Evolutionary conservation across 495 filamentous ascomycete species (phyloP).

Genomic region (Tetracladium setigerum): DNA sequence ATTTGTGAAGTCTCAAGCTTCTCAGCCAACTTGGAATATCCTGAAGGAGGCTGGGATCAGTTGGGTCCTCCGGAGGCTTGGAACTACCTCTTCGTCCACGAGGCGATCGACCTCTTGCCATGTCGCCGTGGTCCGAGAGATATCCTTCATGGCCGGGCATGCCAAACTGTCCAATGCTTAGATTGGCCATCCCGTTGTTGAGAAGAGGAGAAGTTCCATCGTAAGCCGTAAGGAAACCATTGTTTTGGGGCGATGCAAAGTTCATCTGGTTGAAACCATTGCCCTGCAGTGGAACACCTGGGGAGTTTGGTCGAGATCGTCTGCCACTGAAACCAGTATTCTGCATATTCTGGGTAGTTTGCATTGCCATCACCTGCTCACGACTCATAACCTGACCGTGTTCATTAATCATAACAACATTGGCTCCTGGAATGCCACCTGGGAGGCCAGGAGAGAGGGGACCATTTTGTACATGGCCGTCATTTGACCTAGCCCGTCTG

Average conservation of each 20-base stretch:
- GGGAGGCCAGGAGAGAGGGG: slow-evolving; percentile 44
- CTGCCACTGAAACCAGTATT: slow-evolving; percentile 64
- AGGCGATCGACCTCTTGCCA: slow-evolving; percentile 82
- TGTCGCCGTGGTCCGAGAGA: slow-evolving; percentile 88
- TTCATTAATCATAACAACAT: slow-evolving; percentile 84
- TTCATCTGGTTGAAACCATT: slow-evolving; percentile 56
- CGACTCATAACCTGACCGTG: slow-evolving; percentile 78
- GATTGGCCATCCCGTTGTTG: slow-evolving; percentile 53
- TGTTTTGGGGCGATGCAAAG: slow-evolving; percentile 88
- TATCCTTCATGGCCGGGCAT: slow-evolving; percentile 70
- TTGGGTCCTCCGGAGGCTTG: slow-evolving; percentile 96
- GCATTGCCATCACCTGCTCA: slow-evolving; percentile 80
- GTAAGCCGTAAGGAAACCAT: slow-evolving; percentile 88
- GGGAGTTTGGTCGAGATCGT: slow-evolving; percentile 88
- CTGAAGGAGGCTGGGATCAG: slow-evolving; percentile 81
- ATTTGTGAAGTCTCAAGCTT: slow-evolving; percentile 93
- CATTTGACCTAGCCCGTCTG: slow-evolving; percentile 82
- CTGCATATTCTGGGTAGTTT: slow-evolving; percentile 70
- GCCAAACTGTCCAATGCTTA: slow-evolving; percentile 72
- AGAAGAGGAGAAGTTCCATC: slow-evolving; percentile 67
- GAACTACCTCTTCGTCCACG: slow-evolving; percentile 89
- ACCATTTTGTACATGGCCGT: slow-evolving; percentile 51
- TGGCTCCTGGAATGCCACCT: slow-evolving; percentile 49
- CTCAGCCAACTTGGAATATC: slow-evolving; percentile 96
- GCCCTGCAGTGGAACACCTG: slow-evolving; percentile 77